These are phyloP conservation scores for Claviceps maximensis DNA, from an alignment of 2,329 filamentous ascomycete genomes.

Conservation along the genomic window DNA sequence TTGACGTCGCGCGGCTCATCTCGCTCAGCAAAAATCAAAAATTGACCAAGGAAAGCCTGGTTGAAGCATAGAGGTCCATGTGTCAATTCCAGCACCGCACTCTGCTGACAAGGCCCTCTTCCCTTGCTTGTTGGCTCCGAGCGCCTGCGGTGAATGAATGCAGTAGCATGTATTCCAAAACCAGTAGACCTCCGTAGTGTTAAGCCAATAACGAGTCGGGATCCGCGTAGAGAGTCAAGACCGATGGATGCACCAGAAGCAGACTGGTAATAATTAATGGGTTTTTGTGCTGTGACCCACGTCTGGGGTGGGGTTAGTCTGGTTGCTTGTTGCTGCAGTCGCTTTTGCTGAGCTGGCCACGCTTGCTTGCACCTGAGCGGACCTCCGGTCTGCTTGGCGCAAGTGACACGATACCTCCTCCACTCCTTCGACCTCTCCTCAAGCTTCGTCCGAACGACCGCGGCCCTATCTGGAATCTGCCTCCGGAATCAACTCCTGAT, in stretches of 20 bases:
- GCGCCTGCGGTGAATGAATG: no score
- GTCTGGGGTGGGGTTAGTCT: background rate
- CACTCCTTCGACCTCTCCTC: conserved; percentile 4
- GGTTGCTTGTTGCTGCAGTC: background rate
- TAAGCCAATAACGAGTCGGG: no score
- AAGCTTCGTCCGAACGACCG: conserved; percentile 5
- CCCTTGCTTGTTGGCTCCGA: no score
- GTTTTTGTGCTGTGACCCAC: background rate
- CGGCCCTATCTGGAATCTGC: conserved; percentile 3
- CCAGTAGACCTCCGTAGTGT: no score
- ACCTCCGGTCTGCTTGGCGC: background rate
- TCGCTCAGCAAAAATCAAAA: no score
- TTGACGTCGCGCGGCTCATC: no score
- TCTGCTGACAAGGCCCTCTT: no score
- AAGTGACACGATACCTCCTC: conserved; percentile 2
- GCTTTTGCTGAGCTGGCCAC: background rate
- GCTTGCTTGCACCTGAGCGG: background rate
- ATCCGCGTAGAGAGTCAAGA: no score
- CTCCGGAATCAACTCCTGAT: background rate
- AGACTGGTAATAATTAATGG: background rate
- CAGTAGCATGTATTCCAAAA: no score
- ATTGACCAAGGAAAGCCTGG: no score
- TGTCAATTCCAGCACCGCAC: no score
- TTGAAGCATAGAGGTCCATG: no score
- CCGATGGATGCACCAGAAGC: background rate